Base-by-base conservation (phyloP, 2,329 filamentous ascomycete genomes). In the Ascochyta koolunga region DNA sequence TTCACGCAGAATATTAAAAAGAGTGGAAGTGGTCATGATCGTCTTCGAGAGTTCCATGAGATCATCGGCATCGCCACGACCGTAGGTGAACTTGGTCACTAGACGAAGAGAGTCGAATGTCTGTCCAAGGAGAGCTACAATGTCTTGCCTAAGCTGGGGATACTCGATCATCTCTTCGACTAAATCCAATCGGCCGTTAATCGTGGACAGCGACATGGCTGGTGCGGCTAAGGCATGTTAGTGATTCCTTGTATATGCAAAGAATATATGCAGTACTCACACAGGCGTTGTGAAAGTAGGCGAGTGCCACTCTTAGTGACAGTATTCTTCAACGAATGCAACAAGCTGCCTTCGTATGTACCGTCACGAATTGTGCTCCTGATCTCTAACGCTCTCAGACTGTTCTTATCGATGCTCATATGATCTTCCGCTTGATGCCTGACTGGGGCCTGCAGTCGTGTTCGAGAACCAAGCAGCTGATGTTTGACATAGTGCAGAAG, bases 391-490 rank as follows among this genome's bases (percentile, higher is more conserved):
- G 93, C 91, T 54, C 90, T 85, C 76, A 99, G 83, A 61, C 89
- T 97, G 68, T 93, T 96, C 70, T 89, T 93, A 77, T 99, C 95
- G 62, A 99, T 96, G 44, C 79, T 83, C 90, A 99, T 95, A 59
- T 89, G 86, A 58, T 96, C 86, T 68, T 90, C 81, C 45, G 85
- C 82, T 61, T 89, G 86, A 62, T 91, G 85, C 54, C 90, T 88
- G 31, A 88, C 78, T 2, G 95, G 95, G 38, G 91, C 87, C 71
- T 96, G 92, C 35, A 99, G 82, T 72, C 90, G 91, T 78, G 96
- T 86, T 67, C 85, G 87, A 47, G 88, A 79, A 16, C 90, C 91
- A 65, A 89, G 89, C 16, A 98, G 79, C 46, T 91, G 87, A 62
- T 89, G 85, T 56, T 86, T 84, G 47, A 96, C 89, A 73, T 98